A percentile compares a stretch with the other conserved stretches of the same genome.
Conservation (phyloP, 2,329 filamentous ascomycete species). For the Alternaria ethzedia region DNA sequence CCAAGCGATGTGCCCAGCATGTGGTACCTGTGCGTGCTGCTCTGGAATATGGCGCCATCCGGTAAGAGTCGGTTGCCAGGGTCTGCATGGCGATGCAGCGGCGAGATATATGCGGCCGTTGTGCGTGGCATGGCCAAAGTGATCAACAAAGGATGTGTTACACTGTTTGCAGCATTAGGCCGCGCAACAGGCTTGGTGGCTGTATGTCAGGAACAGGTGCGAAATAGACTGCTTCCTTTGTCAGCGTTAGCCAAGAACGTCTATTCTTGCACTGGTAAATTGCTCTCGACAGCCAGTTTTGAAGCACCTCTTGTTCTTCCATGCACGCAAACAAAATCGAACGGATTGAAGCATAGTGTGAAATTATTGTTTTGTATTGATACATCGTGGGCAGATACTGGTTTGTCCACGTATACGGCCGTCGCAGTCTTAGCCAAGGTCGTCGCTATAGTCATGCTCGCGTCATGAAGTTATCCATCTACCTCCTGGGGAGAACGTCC, state of each 20-base stretch:
- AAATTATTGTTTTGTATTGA: neutral
- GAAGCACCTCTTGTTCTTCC: neutral
- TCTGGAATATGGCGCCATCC: neutral
- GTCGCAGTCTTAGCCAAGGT: neutral
- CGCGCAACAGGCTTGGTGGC: too few species aligned
- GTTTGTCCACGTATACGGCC: slow-evolving; percentile 7
- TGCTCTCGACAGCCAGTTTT: neutral
- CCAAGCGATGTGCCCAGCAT: neutral
- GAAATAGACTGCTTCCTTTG: neutral
- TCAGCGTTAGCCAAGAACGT: neutral
- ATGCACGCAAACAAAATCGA: neutral
- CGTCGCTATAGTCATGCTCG: neutral
- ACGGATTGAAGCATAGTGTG: fast-evolving
- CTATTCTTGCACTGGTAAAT: neutral
- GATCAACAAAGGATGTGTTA: neutral
- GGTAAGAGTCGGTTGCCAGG: neutral
- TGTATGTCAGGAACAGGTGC: neutral
- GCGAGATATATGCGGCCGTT: too few species aligned
- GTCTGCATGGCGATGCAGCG: neutral
- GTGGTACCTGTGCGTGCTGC: too few species aligned
- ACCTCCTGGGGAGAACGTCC: slow-evolving; percentile 27
- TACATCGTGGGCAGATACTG: neutral
- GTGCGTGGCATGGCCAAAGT: neutral
- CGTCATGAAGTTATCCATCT: neutral
- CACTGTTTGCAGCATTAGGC: neutral